These are phyloP conservation scores for Sugiyamaella floridensis DNA, from an alignment of 805 yeast species.

Conservation along the genomic window DNA sequence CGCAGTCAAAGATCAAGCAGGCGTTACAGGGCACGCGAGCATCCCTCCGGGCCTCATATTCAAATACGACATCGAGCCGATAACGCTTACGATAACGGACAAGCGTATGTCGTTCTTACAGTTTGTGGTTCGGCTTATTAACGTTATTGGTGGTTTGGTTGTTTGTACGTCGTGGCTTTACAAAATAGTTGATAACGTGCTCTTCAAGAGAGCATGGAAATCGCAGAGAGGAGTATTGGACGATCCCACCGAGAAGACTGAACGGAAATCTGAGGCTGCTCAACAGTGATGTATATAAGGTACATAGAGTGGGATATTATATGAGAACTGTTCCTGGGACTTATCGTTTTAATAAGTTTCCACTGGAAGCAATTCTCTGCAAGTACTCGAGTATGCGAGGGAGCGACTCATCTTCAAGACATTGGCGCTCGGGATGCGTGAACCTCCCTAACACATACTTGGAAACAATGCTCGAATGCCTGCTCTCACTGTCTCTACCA, in stretches of 20 bases:
- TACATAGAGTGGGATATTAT: not conserved
- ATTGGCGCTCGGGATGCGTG: constrained; percentile 37
- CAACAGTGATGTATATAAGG: not conserved
- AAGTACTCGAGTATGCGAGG: constrained; percentile 32
- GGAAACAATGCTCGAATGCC: constrained; percentile 26
- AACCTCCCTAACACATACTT: constrained; percentile 56
- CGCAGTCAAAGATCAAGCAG: constrained; percentile 36
- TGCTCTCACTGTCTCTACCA: constrained; percentile 50
- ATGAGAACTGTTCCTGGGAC: too few relatives aligned
- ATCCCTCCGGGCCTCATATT: constrained; percentile 70
- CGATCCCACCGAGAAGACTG: constrained; percentile 1
- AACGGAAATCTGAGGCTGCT: not conserved
- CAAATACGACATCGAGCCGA: constrained; percentile 83
- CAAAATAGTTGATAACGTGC: constrained; percentile 37
- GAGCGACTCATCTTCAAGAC: constrained; percentile 36
- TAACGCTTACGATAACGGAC: constrained; percentile 63
- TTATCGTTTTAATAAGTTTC: not conserved
- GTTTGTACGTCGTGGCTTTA: constrained; percentile 63
- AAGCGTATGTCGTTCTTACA: constrained; percentile 67
- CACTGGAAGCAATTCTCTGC: constrained; percentile 1
- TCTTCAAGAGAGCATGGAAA: not conserved
- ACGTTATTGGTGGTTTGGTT: constrained; percentile 76
- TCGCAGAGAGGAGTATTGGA: constrained; percentile 7
- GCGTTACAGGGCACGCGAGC: constrained; percentile 22
- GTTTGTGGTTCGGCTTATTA: constrained; percentile 69